Evolutionary conservation across 371 early-diverging fungal species (phyloP).

Genomic region (Polyrhizophydium stewartii): DNA sequence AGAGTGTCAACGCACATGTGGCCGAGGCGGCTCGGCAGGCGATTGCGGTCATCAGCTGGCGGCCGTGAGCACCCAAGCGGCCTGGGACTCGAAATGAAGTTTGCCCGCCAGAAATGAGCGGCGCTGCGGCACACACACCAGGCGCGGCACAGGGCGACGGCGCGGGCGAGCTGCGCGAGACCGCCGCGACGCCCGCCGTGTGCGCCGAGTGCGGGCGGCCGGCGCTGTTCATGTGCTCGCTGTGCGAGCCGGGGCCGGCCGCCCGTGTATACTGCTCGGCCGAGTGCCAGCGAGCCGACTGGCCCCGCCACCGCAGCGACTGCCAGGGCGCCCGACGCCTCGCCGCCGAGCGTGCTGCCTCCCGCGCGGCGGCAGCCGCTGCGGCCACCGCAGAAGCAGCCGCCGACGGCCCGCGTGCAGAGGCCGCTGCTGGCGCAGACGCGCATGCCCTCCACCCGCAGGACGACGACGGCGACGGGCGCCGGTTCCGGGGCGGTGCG

Average conservation of each 20-base stretch:
- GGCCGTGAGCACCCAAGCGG: constrained; percentile 24
- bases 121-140: too few species aligned
- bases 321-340: constrained; percentile 23
- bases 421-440: too few species aligned
- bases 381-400: background rate
- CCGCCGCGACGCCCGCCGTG: too few species aligned
- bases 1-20: constrained; percentile 6
- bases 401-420: too few species aligned
- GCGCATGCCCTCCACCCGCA: too few species aligned
- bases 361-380: background rate
- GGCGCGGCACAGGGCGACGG: too few species aligned
- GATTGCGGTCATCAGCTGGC: constrained; percentile 45
- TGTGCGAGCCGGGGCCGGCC: constrained; percentile 36
- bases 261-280: constrained; percentile 53
- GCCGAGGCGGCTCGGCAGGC: constrained; percentile 36
- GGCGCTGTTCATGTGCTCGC: constrained; percentile 59
- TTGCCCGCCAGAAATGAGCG: background rate
- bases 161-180: too few species aligned
- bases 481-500: too few species aligned
- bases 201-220: constrained; percentile 39
- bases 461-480: too few species aligned
- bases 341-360: background rate
- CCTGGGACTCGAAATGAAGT: background rate
- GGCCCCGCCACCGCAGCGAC: constrained; percentile 45
- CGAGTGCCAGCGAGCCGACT: constrained; percentile 64